Evolutionary conservation across 1,284 basidiomycete species (phyloP).

Genomic region (Sutorius eximius): DNA sequence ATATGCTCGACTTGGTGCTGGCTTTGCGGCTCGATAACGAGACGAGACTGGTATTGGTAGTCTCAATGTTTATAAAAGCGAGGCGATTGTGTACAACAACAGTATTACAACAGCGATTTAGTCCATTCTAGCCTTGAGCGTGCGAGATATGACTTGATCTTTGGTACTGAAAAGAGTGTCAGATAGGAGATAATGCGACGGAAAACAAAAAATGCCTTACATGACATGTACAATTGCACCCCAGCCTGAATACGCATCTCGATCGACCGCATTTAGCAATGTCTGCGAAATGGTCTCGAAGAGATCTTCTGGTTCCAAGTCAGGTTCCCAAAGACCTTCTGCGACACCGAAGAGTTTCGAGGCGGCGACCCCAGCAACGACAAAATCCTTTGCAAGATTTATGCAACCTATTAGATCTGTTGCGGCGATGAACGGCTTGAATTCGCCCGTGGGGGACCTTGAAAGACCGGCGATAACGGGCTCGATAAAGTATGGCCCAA

Average conservation of each 20-base stretch:
- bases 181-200: constrained; percentile 9
- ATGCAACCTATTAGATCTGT: constrained; percentile 97
- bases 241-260: constrained; percentile 97
- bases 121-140: constrained; percentile 90
- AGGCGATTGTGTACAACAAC: constrained; percentile 22
- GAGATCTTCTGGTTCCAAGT: constrained; percentile 93
- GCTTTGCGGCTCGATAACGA: background rate
- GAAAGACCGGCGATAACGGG: constrained; percentile 93
- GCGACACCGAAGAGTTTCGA: constrained; percentile 96
- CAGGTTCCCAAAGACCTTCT: constrained; percentile 98
- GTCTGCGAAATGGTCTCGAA: constrained; percentile 99
- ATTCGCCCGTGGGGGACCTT: constrained; percentile 69
- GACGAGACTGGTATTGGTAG: background rate
- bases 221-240: constrained; percentile 95
- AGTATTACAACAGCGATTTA: constrained; percentile 40
- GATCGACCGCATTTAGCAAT: constrained; percentile 91
- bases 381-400: constrained; percentile 96
- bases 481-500: constrained; percentile 96
- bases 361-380: constrained; percentile 92
- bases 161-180: constrained; percentile 61
- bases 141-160: constrained; percentile 83
- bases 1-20: background rate
- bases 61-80: background rate
- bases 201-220: constrained; percentile 53
- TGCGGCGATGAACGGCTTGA: constrained; percentile 94